Conservation (phyloP, 2,329 filamentous ascomycete species). For the Monilinia aucupariae region DNA sequence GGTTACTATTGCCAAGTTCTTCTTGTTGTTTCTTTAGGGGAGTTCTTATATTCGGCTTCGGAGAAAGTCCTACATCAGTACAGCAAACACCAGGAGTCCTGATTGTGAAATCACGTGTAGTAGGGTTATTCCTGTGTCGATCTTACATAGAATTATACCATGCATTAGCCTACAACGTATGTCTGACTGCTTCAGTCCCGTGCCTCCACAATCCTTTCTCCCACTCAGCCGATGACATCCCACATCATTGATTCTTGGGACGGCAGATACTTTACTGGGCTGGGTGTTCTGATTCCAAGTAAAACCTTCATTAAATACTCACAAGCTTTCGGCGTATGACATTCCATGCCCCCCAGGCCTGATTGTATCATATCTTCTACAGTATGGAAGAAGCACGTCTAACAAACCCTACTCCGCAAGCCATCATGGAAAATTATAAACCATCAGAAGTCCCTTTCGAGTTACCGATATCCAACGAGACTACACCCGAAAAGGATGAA, state of each 20-base stretch:
- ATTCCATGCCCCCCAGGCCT: not conserved
- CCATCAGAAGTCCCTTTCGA: not conserved
- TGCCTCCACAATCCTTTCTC: not conserved
- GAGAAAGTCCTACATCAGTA: not conserved
- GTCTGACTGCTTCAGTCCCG: not conserved
- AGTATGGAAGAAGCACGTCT: not conserved
- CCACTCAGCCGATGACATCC: not conserved
- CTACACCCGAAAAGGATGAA: not conserved
- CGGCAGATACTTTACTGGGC: no score
- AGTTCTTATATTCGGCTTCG: not conserved
- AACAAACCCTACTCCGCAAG: not conserved
- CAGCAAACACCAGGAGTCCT: not conserved
- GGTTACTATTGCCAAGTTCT: not conserved
- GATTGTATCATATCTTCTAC: not conserved
- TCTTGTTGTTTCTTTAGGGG: not conserved
- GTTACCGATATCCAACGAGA: not conserved
- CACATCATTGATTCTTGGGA: not conserved
- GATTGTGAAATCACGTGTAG: not conserved
- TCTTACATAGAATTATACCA: not conserved
- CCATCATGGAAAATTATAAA: not conserved
- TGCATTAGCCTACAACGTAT: not conserved
- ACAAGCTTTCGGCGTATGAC: not conserved
- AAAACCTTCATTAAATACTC: not conserved
- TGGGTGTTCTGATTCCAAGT: not conserved
- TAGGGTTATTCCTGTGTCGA: not conserved